A percentile compares a stretch with the other conserved stretches of the same genome.
These are phyloP conservation scores for Cutaneotrichosporon arboriforme DNA, from an alignment of 1,284 basidiomycete species.

Conservation along the genomic window DNA sequence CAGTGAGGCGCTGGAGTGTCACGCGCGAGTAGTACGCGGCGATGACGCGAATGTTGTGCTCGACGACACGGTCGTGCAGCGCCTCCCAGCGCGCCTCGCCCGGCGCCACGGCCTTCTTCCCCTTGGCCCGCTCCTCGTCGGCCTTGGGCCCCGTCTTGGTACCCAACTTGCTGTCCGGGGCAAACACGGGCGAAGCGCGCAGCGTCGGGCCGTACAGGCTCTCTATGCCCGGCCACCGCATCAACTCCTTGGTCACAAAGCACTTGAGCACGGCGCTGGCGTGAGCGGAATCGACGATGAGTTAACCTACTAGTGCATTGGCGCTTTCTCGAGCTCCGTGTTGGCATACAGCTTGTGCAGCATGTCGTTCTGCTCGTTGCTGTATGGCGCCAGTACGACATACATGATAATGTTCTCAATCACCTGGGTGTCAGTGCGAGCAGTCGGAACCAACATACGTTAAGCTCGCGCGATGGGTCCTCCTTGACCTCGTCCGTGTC, in stretches of 20 bases:
- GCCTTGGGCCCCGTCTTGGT: slow-evolving; percentile 34
- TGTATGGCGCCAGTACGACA: slow-evolving; percentile 84
- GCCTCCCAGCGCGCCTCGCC: slow-evolving; percentile 86
- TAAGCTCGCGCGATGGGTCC: slow-evolving; percentile 66
- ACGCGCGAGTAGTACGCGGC: slow-evolving; percentile 93
- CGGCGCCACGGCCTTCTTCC: slow-evolving; percentile 25
- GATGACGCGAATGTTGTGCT: slow-evolving; percentile 96
- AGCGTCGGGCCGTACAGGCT: slow-evolving; percentile 79
- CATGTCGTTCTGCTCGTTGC: slow-evolving; percentile 97
- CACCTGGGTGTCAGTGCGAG: slow-evolving; percentile 54
- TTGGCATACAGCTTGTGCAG: slow-evolving; percentile 78
- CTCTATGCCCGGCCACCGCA: slow-evolving; percentile 98
- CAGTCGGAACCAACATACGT: slow-evolving; percentile 53
- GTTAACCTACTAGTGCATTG: slow-evolving; percentile 67
- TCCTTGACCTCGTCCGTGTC: slow-evolving; percentile 87
- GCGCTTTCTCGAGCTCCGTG: slow-evolving; percentile 69
- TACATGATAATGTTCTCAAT: slow-evolving; percentile 93
- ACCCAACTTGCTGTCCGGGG: slow-evolving; percentile 42
- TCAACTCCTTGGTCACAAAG: slow-evolving; percentile 90
- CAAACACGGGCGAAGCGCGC: slow-evolving; percentile 75
- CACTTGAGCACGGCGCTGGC: slow-evolving; percentile 88
- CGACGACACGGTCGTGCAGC: slow-evolving; percentile 90
- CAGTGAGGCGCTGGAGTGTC: slow-evolving; percentile 71
- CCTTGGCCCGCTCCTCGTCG: slow-evolving; percentile 13
- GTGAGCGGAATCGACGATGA: neutral